phyloP scores from a whole-genome alignment of 1,139 yeast species.

The Nematodospora anomalae region DNA sequence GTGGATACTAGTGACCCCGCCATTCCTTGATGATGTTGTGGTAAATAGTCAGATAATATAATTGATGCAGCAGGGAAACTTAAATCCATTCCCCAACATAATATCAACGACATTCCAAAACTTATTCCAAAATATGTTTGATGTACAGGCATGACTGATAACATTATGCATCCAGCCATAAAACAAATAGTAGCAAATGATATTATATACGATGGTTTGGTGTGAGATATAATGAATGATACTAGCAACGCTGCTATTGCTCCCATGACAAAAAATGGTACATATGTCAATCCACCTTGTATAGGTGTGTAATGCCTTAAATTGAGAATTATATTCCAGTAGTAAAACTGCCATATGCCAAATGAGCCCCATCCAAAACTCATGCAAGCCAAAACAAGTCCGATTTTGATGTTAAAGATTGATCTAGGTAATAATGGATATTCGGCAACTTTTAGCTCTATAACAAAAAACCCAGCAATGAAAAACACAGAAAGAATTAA shows the following conservation, averaged over 20 bases:
- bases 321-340: conserved; percentile 43
- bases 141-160: conserved; percentile 48
- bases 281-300: conserved; percentile 43
- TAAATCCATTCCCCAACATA: conserved; percentile 60
- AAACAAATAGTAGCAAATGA: conserved; percentile 46
- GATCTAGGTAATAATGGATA: conserved; percentile 49
- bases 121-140: conserved; percentile 47
- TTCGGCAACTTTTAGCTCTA: conserved; percentile 27
- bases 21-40: conserved; percentile 56
- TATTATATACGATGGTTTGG: conserved; percentile 47
- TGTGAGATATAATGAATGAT: conserved; percentile 39
- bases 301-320: conserved; percentile 46
- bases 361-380: conserved; percentile 60
- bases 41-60: conserved; percentile 50
- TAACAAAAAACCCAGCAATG: conserved; percentile 30
- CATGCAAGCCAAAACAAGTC: conserved; percentile 35
- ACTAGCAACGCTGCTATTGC: conserved; percentile 46
- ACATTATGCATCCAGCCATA: conserved; percentile 47
- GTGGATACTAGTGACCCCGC: conserved; percentile 60
- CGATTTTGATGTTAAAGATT: conserved; percentile 39
- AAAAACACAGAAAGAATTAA: conserved; percentile 41
- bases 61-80: conserved; percentile 60
- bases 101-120: conserved; percentile 48
- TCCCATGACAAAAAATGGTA: conserved; percentile 49
- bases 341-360: conserved; percentile 52